phyloP scores from a whole-genome alignment of 2,329 filamentous ascomycete genomes.

The Colletotrichum liriopes region DNA sequence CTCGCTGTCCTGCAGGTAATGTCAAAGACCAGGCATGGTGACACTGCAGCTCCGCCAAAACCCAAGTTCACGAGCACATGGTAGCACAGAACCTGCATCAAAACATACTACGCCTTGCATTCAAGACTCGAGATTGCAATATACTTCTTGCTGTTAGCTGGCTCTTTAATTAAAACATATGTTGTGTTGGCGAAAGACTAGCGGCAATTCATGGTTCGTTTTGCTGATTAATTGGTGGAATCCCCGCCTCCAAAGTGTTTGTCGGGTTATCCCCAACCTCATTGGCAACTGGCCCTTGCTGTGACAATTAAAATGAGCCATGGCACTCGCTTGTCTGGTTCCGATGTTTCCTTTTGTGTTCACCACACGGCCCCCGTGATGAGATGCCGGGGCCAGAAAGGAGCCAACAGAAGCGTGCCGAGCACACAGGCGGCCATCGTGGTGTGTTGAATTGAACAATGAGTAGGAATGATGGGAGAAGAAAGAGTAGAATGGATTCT shows the following conservation, averaged over 20 bases:
- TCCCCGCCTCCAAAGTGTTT: conserved; percentile 5
- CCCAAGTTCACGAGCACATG: conserved; percentile 10
- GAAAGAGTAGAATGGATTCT: not conserved
- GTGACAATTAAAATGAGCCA: not conserved
- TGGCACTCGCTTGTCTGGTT: conserved; percentile 37
- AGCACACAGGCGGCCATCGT: not conserved
- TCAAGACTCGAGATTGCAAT: not conserved
- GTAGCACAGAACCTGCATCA: not conserved
- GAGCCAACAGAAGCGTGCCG: conserved; percentile 12
- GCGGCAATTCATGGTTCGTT: not conserved
- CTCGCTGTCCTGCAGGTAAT: not conserved
- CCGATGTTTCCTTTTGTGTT: conserved; percentile 37
- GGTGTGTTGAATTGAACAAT: conserved; percentile 14
- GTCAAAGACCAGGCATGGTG: not conserved
- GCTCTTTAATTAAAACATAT: not conserved
- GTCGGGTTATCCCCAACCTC: conserved; percentile 1
- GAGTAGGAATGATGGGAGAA: not conserved
- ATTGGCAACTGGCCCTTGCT: conserved; percentile 10
- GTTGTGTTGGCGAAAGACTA: conserved; percentile 5
- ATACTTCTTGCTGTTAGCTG: not conserved
- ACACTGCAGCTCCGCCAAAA: conserved; percentile 24
- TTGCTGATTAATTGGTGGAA: conserved; percentile 13
- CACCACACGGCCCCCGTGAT: conserved; percentile 20
- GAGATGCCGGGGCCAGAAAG: not conserved
- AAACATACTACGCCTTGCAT: not conserved